These are phyloP conservation scores for Neodidymelliopsis sp. DNA, from an alignment of 2,329 filamentous ascomycete genomes.

Conservation along the genomic window DNA sequence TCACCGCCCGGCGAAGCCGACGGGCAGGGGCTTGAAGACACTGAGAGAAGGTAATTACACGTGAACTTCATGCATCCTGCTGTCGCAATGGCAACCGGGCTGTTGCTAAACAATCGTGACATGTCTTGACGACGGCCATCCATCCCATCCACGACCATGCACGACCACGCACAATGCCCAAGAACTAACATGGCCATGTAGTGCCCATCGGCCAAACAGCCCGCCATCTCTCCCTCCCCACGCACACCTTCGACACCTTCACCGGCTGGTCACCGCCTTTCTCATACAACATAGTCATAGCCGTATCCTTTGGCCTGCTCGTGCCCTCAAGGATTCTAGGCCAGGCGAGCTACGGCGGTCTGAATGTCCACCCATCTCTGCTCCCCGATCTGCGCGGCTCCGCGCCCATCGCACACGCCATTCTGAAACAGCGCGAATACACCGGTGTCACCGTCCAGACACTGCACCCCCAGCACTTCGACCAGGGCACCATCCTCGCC, in stretches of 20 bases:
- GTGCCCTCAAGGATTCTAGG: conserved; percentile 79
- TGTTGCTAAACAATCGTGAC: background rate
- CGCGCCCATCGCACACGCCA: conserved; percentile 84
- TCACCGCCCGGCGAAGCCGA: conserved; percentile 78
- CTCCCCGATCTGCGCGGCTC: conserved; percentile 87
- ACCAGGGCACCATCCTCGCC: conserved; percentile 76
- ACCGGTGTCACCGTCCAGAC: conserved; percentile 90
- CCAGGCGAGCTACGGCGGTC: conserved; percentile 77
- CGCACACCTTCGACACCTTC: conserved; percentile 84
- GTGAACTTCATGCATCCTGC: background rate
- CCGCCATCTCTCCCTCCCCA: conserved; percentile 65
- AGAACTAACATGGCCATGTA: too few relatives aligned
- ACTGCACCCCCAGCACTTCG: conserved; percentile 77
- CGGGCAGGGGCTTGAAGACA: conserved; percentile 75
- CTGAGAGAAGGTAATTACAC: conserved; percentile 66
- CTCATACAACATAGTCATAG: conserved; percentile 76
- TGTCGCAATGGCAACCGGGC: background rate
- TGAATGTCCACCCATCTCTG: conserved; percentile 93
- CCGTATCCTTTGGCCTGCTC: conserved; percentile 93
- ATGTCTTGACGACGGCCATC: too few relatives aligned
- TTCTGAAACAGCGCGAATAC: conserved; percentile 66
- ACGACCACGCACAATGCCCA: too few relatives aligned
- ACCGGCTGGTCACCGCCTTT: conserved; percentile 69
- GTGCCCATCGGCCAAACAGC: conserved; percentile 77
- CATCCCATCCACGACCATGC: too few relatives aligned